A percentile compares a stretch with the other conserved stretches of the same genome.
Evolutionary conservation across 169 alveolate species (phyloP).

Genomic region (Plasmodium gaboni): DNA sequence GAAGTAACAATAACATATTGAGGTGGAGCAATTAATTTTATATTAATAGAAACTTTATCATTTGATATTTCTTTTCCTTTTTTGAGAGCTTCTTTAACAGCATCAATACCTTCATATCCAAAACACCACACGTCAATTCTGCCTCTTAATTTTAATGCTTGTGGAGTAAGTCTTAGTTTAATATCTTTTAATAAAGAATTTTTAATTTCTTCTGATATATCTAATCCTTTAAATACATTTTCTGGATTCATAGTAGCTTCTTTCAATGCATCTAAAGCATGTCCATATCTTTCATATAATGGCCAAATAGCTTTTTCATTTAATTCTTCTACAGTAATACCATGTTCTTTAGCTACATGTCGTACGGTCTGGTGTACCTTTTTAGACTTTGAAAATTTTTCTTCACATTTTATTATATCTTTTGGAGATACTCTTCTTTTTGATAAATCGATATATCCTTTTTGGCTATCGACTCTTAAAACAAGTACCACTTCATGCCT

Average conservation of each 20-base stretch:
- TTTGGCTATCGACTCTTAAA: slow-evolving; percentile 95
- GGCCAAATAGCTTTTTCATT: slow-evolving; percentile 97
- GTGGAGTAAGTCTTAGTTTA: slow-evolving; percentile 92
- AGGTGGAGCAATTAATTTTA: slow-evolving; percentile 94
- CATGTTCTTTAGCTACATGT: slow-evolving; percentile 93
- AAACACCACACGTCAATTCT: slow-evolving; percentile 96
- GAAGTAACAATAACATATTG: slow-evolving; percentile 91
- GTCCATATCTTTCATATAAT: slow-evolving; percentile 94
- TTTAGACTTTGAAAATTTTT: slow-evolving; percentile 93
- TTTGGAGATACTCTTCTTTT: slow-evolving; percentile 96
- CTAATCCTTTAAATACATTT: slow-evolving; percentile 90
- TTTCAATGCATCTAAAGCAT: slow-evolving; percentile 97
- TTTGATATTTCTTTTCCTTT: slow-evolving; percentile 78
- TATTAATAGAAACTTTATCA: slow-evolving; percentile 81
- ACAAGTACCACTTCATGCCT: slow-evolving; percentile 97
- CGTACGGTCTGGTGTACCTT: slow-evolving; percentile 95
- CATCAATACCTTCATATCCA: slow-evolving; percentile 97
- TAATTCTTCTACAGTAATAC: slow-evolving; percentile 92
- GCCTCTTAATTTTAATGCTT: slow-evolving; percentile 92
- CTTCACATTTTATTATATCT: slow-evolving; percentile 93
- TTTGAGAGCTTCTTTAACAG: slow-evolving; percentile 94
- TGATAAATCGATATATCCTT: slow-evolving; percentile 97
- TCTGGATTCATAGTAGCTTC: slow-evolving; percentile 94
- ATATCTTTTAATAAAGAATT: slow-evolving; percentile 91
- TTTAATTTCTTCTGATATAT: slow-evolving; percentile 88